phyloP scores from a whole-genome alignment of 2,329 filamentous ascomycete genomes.

The Davidsoniella australis region DNA sequence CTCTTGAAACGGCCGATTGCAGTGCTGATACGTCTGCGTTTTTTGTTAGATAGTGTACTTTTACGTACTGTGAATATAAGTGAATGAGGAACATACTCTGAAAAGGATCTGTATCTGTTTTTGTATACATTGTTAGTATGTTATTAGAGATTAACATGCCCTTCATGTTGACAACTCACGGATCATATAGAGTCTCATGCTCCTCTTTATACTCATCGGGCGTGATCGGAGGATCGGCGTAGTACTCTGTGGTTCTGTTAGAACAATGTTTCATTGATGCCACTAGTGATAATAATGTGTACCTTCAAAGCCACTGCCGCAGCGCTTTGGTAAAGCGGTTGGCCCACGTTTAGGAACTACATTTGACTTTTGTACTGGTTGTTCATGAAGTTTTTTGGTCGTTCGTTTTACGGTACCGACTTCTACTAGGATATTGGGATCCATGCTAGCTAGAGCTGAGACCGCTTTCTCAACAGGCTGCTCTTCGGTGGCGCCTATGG shows the following conservation, averaged over 20 bases:
- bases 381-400: background rate
- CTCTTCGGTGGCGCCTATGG: too few species aligned
- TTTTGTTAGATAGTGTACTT: background rate
- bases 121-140: background rate
- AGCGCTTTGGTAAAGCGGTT: constrained; percentile 19
- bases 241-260: constrained; percentile 37
- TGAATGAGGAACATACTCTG: constrained; percentile 27
- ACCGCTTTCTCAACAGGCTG: too few species aligned
- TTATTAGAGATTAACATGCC: background rate
- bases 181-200: constrained; percentile 44
- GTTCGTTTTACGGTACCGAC: background rate
- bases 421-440: too few species aligned
- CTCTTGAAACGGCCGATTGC: constrained; percentile 16
- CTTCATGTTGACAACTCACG: constrained; percentile 25
- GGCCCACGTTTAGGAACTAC: constrained; percentile 2
- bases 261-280: background rate
- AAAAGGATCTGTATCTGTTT: constrained; percentile 32
- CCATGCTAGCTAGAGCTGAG: too few species aligned
- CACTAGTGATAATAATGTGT: constrained; percentile 4
- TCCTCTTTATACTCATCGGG: constrained; percentile 51
- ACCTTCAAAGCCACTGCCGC: constrained; percentile 55
- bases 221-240: constrained; percentile 62
- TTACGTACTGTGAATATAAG: background rate
- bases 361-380: background rate
- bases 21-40: constrained; percentile 3